Base-by-base conservation (phyloP, 768 basidiomycete species). In the Hygrophorus russula region DNA sequence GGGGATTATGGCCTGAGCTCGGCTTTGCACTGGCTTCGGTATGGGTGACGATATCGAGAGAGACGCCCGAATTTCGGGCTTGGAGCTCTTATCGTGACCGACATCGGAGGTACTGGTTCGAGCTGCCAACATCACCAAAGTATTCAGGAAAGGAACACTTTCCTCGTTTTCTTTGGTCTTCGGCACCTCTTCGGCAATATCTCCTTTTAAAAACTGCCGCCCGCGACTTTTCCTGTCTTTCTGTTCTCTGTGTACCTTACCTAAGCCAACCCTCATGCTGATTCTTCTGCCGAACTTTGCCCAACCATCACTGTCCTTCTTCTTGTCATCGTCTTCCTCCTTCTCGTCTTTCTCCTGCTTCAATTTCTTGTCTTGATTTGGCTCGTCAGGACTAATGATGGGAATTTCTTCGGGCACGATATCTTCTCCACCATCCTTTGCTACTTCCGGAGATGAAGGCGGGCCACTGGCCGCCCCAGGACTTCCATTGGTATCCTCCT, bases 221-320 rank as follows among this genome's bases (percentile, higher is more conserved):
- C 51, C 56, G 11, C 64, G 61, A 35, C 57, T 60, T 2, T 58
- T 61, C 5, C 61, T 56, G 30, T 59, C 62, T 42, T 61, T 64
- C 34, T 60, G 54, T 30, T 65, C 57, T 47, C 60, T 64, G 34
- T 56, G 46, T 36, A 50, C 59, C 57, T 64, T 71, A 13, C 55
- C 62, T 36, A 77, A 58, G 19, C 73, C 69, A 43, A 83, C 71
- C 4, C 70, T 68, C 48, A 77, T 60, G 51, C 77, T 82, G 43
- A 85, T 70, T 46, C 82, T 64, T 51, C 78, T 64, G 10, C 81
- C 71, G 32, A 85, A 51, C 55, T 75, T 80, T n/a, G 70, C 64
- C 82, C 82, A 85, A 20, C 64, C 60, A 45, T 71, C 72, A 18
- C 66, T 63, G 33, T 66, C 68, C 52, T 62, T 71, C 36, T 60